Conservation (phyloP, 2,329 filamentous ascomycete species). For the Ascochyta koolunga region DNA sequence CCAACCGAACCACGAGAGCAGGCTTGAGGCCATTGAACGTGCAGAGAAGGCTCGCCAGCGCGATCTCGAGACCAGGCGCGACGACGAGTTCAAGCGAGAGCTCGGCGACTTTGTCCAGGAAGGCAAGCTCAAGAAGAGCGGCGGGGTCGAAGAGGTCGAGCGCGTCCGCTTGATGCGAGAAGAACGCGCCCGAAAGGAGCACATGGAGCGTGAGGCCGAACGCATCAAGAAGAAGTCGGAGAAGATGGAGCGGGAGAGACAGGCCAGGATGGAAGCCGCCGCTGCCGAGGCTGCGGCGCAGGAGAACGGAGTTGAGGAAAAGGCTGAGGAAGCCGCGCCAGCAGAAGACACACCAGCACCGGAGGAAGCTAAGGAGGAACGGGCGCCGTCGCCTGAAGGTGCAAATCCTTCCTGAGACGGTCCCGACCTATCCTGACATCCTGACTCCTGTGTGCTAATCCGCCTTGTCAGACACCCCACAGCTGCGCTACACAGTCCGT, state of each 20-base stretch:
- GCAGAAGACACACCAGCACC: conserved; percentile 23
- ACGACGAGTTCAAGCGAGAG: conserved; percentile 83
- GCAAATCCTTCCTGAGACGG: conserved; percentile 39
- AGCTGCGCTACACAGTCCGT: conserved; percentile 28
- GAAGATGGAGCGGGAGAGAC: conserved; percentile 46
- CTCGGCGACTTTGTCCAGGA: conserved; percentile 84
- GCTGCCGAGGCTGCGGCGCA: conserved; percentile 24
- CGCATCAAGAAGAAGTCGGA: conserved; percentile 54
- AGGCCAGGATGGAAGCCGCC: conserved; percentile 37
- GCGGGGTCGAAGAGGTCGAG: conserved; percentile 93
- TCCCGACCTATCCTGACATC: conserved; percentile 13
- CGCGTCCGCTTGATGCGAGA: conserved; percentile 83
- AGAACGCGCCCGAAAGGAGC: conserved; percentile 81
- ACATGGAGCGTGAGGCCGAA: conserved; percentile 61
- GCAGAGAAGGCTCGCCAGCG: conserved; percentile 90
- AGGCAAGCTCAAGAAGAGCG: conserved; percentile 92
- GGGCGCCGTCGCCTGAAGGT: conserved; percentile 39
- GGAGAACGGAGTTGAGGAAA: conserved; percentile 31
- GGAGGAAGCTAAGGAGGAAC: conserved; percentile 40
- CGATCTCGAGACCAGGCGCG: conserved; percentile 77
- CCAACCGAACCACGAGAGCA: conserved; percentile 90
- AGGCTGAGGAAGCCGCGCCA: conserved; percentile 28
- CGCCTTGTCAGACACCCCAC: conserved; percentile 23
- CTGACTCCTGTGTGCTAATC: conserved; percentile 33
- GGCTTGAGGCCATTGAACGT: conserved; percentile 95